Evolutionary conservation across 257 asterid genomes (phyloP), one percentile per base, ranked within the genome.

Genomic region (Capsicum rhomboideum): DNA sequence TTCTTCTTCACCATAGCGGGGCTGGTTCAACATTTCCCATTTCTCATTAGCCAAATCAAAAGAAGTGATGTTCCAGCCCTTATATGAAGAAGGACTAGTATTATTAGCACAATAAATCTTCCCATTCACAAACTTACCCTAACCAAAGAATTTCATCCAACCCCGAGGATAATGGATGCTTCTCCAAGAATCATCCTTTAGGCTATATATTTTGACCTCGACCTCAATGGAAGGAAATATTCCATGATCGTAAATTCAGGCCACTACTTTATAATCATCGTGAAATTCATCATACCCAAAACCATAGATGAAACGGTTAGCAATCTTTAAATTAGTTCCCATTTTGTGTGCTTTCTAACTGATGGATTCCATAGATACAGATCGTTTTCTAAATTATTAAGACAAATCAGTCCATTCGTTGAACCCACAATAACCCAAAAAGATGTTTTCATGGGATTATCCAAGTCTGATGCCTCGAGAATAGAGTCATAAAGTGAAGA

Each of bases 271-370:
- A 31, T 88, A 88, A 82, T 91, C 92, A 79, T 88, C 86, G 6
- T 34, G 86, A 0, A 81, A 83, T 37, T 85, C 84, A 80, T 91
- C 93, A 77, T 46, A 93, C 49, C 95, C 91, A 20, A 93, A 72
- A n/a, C 93, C 95, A 71, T 81, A 86, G 75, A 59, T 50, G 26
- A 84, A 85, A 28, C 75, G 1, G 4, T 42, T 46, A 31, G 2
- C 37, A 31, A n/a, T n/a, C n/a, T n/a, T n/a, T n/a, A n/a, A n/a
- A n/a, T n/a, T n/a, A n/a, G n/a, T n/a, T n/a, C n/a, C n/a, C n/a
- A n/a, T n/a, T n/a, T n/a, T n/a, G n/a, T n/a, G n/a, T n/a, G n/a
- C n/a, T n/a, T n/a, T n/a, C n/a, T n/a, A n/a, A n/a, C n/a, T n/a
- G n/a, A n/a, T n/a, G n/a, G n/a, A n/a, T n/a, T n/a, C n/a, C n/a